phyloP scores from a whole-genome alignment of 345 rosid genomes.

The Lagerstroemia speciosa region DNA sequence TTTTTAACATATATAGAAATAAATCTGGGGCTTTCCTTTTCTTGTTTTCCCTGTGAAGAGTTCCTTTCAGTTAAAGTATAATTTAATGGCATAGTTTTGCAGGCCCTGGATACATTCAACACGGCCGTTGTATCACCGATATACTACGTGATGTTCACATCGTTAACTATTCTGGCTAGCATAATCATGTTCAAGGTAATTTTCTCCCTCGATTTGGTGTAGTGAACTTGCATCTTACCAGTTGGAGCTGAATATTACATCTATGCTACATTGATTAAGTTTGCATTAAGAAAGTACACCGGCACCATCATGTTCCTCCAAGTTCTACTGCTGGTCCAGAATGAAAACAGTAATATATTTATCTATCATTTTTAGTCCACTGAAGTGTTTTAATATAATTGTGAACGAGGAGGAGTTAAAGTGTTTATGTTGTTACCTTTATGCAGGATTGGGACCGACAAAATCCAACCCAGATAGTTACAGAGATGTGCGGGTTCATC shows the following conservation, averaged over 20 bases:
- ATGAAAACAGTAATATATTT: background rate
- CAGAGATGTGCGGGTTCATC: constrained; percentile 76
- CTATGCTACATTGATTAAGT: background rate
- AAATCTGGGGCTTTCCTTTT: too few species aligned
- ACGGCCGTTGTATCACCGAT: constrained; percentile 89
- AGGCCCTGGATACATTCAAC: constrained; percentile 94
- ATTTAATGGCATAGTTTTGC: constrained; percentile 16
- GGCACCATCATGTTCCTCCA: background rate
- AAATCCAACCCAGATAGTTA: constrained; percentile 67
- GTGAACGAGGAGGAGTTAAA: background rate
- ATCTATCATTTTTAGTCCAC: background rate
- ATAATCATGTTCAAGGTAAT: constrained; percentile 91
- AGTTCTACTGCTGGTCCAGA: background rate
- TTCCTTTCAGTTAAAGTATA: background rate
- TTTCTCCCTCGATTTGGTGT: background rate
- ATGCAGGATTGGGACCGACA: constrained; percentile 85
- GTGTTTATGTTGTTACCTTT: background rate
- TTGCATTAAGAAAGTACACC: background rate
- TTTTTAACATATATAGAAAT: too few species aligned
- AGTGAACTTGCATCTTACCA: background rate
- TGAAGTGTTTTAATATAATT: background rate
- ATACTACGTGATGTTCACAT: constrained; percentile 85
- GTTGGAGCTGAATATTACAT: background rate
- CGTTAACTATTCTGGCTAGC: constrained; percentile 77
- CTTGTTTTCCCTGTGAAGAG: background rate